Conservation (phyloP, 768 basidiomycete species). For the Antrodiella citrinella region DNA sequence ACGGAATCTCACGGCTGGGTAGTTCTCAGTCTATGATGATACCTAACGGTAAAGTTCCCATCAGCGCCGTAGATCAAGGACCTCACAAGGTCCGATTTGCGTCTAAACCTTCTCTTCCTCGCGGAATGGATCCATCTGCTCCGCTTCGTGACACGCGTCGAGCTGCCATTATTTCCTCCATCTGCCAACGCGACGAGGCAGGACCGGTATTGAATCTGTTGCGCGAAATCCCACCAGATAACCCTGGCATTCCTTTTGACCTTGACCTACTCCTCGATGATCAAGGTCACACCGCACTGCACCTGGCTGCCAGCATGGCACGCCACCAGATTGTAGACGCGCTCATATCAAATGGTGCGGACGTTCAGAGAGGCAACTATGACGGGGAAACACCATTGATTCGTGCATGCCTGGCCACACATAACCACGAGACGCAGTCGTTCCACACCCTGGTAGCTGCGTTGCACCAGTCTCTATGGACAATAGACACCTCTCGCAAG, state of each 20-base stretch:
- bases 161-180: constrained; percentile 53
- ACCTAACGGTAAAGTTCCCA: constrained; percentile 36
- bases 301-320: constrained; percentile 85
- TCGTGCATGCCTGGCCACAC: constrained; percentile 83
- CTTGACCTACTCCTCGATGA: constrained; percentile 88
- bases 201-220: constrained; percentile 51
- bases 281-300: constrained; percentile 89
- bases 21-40: constrained; percentile 31
- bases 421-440: constrained; percentile 71
- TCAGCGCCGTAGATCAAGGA: constrained; percentile 34
- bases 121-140: constrained; percentile 44
- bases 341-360: constrained; percentile 73
- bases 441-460: constrained; percentile 59
- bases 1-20: constrained; percentile 40
- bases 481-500: constrained; percentile 79
- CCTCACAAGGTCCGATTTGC: constrained; percentile 50
- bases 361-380: constrained; percentile 86
- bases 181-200: constrained; percentile 67
- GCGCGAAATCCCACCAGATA: constrained; percentile 49
- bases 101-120: constrained; percentile 51
- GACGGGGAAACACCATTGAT: constrained; percentile 93
- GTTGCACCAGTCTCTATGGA: constrained; percentile 72
- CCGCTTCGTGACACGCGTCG: constrained; percentile 44
- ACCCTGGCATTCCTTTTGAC: constrained; percentile 34
- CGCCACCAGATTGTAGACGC: constrained; percentile 58